Evolutionary conservation across 2,329 filamentous ascomycete species (phyloP), one percentile per base, ranked within the genome.

Genomic region (Curvularia sp.): DNA sequence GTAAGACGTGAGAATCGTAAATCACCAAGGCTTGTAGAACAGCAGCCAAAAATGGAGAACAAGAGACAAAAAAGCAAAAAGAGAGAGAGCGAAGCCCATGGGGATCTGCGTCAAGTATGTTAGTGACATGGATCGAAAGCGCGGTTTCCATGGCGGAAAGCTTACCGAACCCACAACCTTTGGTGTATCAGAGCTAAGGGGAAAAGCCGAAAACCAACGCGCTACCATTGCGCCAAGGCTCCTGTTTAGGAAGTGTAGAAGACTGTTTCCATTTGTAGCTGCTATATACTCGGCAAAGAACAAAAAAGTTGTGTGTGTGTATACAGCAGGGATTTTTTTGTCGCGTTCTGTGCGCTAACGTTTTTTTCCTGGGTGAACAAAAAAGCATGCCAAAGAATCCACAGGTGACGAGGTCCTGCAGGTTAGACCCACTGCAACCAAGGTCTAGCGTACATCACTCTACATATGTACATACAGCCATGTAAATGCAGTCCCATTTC

Each of bases 191-290:
- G 25, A 54, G 46, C 41, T 41, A 49, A 49, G 49, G 58, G 56
- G n/a, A n/a, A 60, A 34, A 55, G 52, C 65, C 65, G 65, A 67
- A 67, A 67, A 67, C 65, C 65, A 67, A 67, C 65, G 65, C 65
- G 63, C 61, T 65, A 65, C 65, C 65, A 67, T 67, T 67, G 65
- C 65, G 65, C 65, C 65, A 67, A 65, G 61, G 63, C 61, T 63
- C 64, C 64, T 53, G 27, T 58, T 58, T 46, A 18, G 55, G 41
- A 47, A 45, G 38, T 55, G 43, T 58, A 46, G 55, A 58, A 50
- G 19, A 55, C 55, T 58, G 51, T 15, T 13, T 25, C 52, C 10
- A 21, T 25, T 43, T 55, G 12, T 28, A 34, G 38, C 10, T 9
- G 19, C 42, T 46, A 46, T 50, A 43, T 49, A 13, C 30, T 38